Percentiles rank a stretch among this genome's conserved stretches.
Evolutionary conservation across 2,329 filamentous ascomycete species (phyloP).

Genomic region (Ophiobolus disseminans): DNA sequence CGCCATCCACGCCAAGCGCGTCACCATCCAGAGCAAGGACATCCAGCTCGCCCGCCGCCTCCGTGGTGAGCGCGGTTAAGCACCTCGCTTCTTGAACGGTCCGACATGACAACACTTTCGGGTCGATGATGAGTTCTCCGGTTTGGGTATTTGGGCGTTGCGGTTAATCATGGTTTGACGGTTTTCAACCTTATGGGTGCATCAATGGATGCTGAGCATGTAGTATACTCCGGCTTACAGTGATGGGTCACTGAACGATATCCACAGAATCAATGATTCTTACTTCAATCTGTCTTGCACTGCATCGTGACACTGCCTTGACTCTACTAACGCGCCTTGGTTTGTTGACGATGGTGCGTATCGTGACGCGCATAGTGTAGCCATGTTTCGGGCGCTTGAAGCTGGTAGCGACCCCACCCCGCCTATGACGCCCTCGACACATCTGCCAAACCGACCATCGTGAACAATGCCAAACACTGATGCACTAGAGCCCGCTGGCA

Average conservation of each 20-base stretch:
- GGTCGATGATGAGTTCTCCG: constrained; percentile 33
- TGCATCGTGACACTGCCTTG: constrained; percentile 7
- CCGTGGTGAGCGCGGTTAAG: constrained; percentile 62
- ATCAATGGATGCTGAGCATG: constrained; percentile 46
- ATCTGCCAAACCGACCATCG: neutral
- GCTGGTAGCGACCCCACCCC: constrained; percentile 5
- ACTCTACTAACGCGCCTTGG: neutral
- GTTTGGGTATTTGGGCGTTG: constrained; percentile 45
- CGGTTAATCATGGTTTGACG: constrained; percentile 45
- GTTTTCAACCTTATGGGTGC: constrained; percentile 47
- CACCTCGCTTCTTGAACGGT: constrained; percentile 28
- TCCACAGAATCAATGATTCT: constrained; percentile 41
- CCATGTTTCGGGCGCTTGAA: too few relatives aligned
- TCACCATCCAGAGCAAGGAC: constrained; percentile 98
- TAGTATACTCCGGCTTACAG: constrained; percentile 50
- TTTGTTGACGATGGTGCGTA: too few relatives aligned
- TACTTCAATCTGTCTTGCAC: constrained; percentile 20
- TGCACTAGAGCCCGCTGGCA: too few relatives aligned
- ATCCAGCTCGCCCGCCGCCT: constrained; percentile 81
- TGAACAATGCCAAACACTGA: neutral
- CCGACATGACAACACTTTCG: constrained; percentile 35
- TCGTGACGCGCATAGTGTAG: too few relatives aligned
- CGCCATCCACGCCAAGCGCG: constrained; percentile 99
- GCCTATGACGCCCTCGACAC: constrained; percentile 16
- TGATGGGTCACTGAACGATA: constrained; percentile 45